phyloP scores from a whole-genome alignment of 495 filamentous ascomycete species.

The Daldinia grandis region DNA sequence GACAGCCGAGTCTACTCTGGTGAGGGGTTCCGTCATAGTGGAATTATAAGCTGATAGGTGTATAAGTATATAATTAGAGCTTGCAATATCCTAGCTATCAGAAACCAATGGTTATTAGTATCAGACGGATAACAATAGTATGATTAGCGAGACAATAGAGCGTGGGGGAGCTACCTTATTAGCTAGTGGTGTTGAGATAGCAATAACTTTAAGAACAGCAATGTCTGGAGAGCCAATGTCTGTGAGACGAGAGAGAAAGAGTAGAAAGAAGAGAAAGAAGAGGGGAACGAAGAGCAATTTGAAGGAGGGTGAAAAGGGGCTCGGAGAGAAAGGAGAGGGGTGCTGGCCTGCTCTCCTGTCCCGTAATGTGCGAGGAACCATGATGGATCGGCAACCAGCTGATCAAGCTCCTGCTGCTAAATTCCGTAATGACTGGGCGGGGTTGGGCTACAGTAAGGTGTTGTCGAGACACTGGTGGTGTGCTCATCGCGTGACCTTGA shows the following conservation, averaged over 20 bases:
- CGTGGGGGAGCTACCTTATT: slow-evolving; percentile 28
- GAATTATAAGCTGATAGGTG: slow-evolving; percentile 12
- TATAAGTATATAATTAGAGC: slow-evolving; percentile 20
- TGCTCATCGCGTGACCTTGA: slow-evolving; percentile 41
- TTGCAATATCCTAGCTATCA: slow-evolving; percentile 23
- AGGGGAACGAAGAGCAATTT: slow-evolving; percentile 39
- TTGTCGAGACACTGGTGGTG: slow-evolving; percentile 37
- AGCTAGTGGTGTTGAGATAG: slow-evolving; percentile 39
- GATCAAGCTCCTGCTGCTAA: slow-evolving; percentile 25
- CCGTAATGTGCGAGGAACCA: slow-evolving; percentile 22
- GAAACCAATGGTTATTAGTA: slow-evolving; percentile 6
- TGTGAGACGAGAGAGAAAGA: slow-evolving; percentile 42
- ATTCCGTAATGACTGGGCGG: slow-evolving; percentile 41
- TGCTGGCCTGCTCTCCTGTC: slow-evolving; percentile 18
- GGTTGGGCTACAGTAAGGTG: slow-evolving; percentile 36
- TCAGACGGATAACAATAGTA: background rate
- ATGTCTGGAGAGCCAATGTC: slow-evolving; percentile 37
- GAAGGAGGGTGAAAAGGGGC: slow-evolving; percentile 33
- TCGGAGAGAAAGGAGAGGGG: slow-evolving; percentile 36
- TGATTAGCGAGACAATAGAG: background rate
- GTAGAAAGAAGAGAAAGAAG: slow-evolving; percentile 17
- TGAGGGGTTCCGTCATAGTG: slow-evolving; percentile 61
- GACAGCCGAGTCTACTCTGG: slow-evolving; percentile 88
- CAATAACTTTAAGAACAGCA: slow-evolving; percentile 32
- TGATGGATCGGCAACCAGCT: slow-evolving; percentile 42